Evolutionary conservation across 768 basidiomycete species (phyloP), one percentile per base, ranked within the genome.

Genomic region (Tricholoma bakamatsutake): DNA sequence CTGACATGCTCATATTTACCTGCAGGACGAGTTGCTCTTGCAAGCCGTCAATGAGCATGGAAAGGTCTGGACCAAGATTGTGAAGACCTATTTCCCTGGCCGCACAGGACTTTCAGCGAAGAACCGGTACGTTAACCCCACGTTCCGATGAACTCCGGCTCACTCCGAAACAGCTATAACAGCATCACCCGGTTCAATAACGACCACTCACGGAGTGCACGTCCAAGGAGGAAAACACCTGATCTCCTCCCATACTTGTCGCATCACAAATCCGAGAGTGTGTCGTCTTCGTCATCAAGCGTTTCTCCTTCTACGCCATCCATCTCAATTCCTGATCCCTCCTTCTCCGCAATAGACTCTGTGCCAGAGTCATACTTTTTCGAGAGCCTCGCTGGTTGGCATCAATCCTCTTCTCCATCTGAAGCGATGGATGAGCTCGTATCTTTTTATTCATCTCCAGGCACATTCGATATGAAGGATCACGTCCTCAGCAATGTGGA

Each of bases 11-110:
- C 54, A 58, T 24, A 59, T 40, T 17, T 13, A 31, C 53, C 39
- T 33, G 11, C 57, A 82, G 81, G 81, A 83, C 55, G 76, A 77
- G 28, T 61, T 78, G 15, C 75, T 83, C n/a, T 68, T 83, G 18
- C 72, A 75, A 57, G 80, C 81, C 5, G 81, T 83, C 39, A 69
- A 76, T 46, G 75, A 77, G 53, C 79, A 82, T 56, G 81, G 81
- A 17, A 82, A 80, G 63, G 78, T 80, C 5, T 83, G 81, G 81
- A 81, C 81, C 0, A 82, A 81, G 62, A 83, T 83, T 45, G 81
- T 81, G 33, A 80, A 80, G 62, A 80, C 77, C 5, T 81, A 82
- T 61, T 81, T 83, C 66, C 81, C 81, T 47, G 81, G 81, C 4
- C 73, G 81, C 37, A 83, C 81, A 15, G 81, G 80, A 12, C 69